Base-by-base conservation (phyloP, 768 basidiomycete genomes). In the Sporobolomyces pararoseus region DNA sequence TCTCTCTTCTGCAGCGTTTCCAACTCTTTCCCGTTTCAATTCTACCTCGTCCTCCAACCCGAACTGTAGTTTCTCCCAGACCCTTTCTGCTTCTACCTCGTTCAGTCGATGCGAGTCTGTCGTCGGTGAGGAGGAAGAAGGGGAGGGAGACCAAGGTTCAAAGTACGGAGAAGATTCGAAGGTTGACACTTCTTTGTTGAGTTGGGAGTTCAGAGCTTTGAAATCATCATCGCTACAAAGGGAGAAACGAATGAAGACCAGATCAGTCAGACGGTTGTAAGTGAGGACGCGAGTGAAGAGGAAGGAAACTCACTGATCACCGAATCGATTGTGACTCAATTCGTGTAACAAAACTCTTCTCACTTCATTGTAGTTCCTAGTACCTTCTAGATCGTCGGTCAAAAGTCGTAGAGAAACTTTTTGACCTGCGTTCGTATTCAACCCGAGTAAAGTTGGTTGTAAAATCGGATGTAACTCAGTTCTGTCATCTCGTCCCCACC, bases 341-440 rank as follows among this genome's bases (percentile, higher is more conserved):
- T 76, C 75, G 50, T 76, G 75, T 14, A 74, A 46, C 7, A 76
- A 66, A 0, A 76, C 75, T 37, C 65, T 51, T 4, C 75, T 61
- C 23, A 74, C 71, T 13, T 76, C 73, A 39, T 39, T 29, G 68
- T 76, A 76, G 7, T 46, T 44, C 1, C 75, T 46, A 17, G 54
- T 39, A 4, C 75, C 75, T 34, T 63, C 65, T 4, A 76, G 60
- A 14, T 60, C 49, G 68, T 76, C 64, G 21, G 75, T 76, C 32
- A 76, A 60, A 14, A 76, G 54, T 0, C 75, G 50, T 17, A 76
- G 65, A 5, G 66, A 61, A 25, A 76, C 51, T 46, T 72, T 73
- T 35, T 76, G 32, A 1, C 75, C 75, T 12, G 65, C 58, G 52
- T 76, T 76, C 51, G 74, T 76, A 71, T 76, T 76, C n/a, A 76